These are phyloP conservation scores for Avena insularis DNA, from an alignment of 176 grass and related monocot genomes.

Conservation along the genomic window DNA sequence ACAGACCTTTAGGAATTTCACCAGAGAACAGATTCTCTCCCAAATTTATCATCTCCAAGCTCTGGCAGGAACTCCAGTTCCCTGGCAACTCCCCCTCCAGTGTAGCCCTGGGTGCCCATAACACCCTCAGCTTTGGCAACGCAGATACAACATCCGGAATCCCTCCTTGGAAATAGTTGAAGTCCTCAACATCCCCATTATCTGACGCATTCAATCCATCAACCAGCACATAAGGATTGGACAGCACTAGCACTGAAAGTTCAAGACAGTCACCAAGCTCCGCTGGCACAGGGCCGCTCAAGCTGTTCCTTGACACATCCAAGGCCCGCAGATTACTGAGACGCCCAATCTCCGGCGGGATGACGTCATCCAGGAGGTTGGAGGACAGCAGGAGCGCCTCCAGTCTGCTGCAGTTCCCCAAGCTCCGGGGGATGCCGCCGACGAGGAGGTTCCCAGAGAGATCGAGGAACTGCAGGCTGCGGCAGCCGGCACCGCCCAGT, in stretches of 20 bases:
- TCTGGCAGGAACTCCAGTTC: slow-evolving; percentile 78
- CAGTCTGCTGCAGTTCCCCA: slow-evolving; percentile 71
- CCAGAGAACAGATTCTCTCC: slow-evolving; percentile 82
- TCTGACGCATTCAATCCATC: slow-evolving; percentile 37
- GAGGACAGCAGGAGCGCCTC: slow-evolving; percentile 64
- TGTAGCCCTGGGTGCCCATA: slow-evolving; percentile 88
- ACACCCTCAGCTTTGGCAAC: slow-evolving; percentile 79
- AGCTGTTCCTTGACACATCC: slow-evolving; percentile 84
- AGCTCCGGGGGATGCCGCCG: slow-evolving; percentile 67
- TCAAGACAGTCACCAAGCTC: slow-evolving; percentile 80
- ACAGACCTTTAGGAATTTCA: slow-evolving; percentile 63
- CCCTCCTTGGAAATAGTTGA: slow-evolving; percentile 89
- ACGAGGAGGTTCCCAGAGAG: slow-evolving; percentile 82
- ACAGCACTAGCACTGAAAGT: slow-evolving; percentile 75
- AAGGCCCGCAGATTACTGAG: slow-evolving; percentile 69
- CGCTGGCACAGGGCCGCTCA: slow-evolving; percentile 69
- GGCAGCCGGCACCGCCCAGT: slow-evolving; percentile 58
- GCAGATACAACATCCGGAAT: slow-evolving; percentile 53
- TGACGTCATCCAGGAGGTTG: slow-evolving; percentile 76
- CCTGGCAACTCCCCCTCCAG: slow-evolving; percentile 68
- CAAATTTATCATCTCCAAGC: slow-evolving; percentile 88
- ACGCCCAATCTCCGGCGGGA: slow-evolving; percentile 73
- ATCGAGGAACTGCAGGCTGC: slow-evolving; percentile 65
- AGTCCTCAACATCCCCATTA: slow-evolving; percentile 64
- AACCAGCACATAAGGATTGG: slow-evolving; percentile 57